A percentile compares a stretch with the other conserved stretches of the same genome.
Evolutionary conservation across 805 yeast genomes (phyloP).

Genomic region (Metschnikowia cerradonensis): DNA sequence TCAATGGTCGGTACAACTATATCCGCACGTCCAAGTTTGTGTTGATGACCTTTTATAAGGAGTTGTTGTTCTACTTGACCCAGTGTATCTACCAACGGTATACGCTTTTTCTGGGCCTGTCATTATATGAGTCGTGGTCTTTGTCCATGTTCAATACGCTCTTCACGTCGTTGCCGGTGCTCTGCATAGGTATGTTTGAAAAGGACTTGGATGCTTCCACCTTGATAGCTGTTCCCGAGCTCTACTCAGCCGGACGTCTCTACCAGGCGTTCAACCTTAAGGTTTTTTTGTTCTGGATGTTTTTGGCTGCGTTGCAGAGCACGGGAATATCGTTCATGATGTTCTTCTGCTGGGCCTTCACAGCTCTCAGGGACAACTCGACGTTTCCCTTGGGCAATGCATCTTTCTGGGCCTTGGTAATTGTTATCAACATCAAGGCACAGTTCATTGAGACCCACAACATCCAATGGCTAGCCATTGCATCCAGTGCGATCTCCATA

Average conservation of each 20-base stretch:
- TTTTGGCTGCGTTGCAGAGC: constrained; percentile 70
- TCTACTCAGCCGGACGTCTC: constrained; percentile 72
- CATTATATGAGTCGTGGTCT: constrained; percentile 94
- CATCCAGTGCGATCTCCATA: constrained; percentile 64
- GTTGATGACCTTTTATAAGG: constrained; percentile 91
- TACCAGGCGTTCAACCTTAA: constrained; percentile 69
- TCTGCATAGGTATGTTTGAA: constrained; percentile 93
- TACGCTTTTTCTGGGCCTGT: constrained; percentile 87
- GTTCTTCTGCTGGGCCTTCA: constrained; percentile 66
- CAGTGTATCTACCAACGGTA: constrained; percentile 85
- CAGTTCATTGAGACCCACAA: constrained; percentile 78
- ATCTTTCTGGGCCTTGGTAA: constrained; percentile 66
- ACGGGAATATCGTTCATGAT: constrained; percentile 65
- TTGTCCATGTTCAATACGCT: constrained; percentile 94
- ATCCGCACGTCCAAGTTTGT: constrained; percentile 89
- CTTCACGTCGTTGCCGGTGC: constrained; percentile 87
- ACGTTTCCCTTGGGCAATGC: constrained; percentile 79
- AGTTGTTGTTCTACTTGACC: constrained; percentile 80
- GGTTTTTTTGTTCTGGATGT: constrained; percentile 74
- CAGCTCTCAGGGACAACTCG: constrained; percentile 66
- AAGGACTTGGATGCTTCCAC: constrained; percentile 88
- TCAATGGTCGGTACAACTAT: constrained; percentile 95
- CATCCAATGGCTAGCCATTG: constrained; percentile 62
- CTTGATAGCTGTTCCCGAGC: constrained; percentile 84
- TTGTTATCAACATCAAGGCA: constrained; percentile 72